A percentile compares a stretch with the other conserved stretches of the same genome.
Evolutionary conservation across 164 flowering plant genomes (phyloP).

Genomic region (Vitis rupestris): DNA sequence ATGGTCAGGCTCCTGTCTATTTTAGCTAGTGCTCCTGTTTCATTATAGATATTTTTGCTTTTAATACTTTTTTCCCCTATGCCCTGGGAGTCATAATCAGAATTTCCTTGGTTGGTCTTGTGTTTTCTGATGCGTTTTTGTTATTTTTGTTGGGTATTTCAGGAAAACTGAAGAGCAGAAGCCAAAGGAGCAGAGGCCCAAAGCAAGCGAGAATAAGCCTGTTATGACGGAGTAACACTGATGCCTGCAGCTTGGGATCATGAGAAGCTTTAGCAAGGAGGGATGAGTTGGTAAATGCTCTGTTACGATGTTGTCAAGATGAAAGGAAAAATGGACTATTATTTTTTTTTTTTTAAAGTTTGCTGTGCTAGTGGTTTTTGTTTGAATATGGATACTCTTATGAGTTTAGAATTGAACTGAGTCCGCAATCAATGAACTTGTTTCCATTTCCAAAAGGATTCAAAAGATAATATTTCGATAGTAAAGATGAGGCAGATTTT

Average conservation of each 20-base stretch:
- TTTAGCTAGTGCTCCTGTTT: no score
- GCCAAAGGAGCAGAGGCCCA: conserved; percentile 90
- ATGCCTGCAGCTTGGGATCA: neutral
- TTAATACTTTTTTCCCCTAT: no score
- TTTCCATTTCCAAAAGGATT: neutral
- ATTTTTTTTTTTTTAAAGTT: neutral
- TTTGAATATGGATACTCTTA: neutral
- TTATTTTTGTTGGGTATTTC: conserved; percentile 14
- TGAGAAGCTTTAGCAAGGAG: conserved; percentile 1
- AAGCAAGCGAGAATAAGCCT: conserved; percentile 89
- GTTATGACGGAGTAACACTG: conserved; percentile 67
- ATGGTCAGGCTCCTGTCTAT: no score
- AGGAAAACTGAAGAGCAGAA: conserved; percentile 89
- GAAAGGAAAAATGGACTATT: no score
- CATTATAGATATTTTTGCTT: no score
- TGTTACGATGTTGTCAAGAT: no score
- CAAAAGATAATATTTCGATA: no score
- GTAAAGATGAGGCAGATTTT: no score
- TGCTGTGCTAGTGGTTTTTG: neutral
- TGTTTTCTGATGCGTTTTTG: neutral
- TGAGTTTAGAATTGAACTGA: neutral
- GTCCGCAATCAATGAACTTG: neutral
- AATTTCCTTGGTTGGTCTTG: no score
- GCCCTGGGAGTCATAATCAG: no score
- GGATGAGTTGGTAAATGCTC: neutral